Conservation (phyloP, 495 filamentous ascomycete species). For the Aspergillus egyptiacus region DNA sequence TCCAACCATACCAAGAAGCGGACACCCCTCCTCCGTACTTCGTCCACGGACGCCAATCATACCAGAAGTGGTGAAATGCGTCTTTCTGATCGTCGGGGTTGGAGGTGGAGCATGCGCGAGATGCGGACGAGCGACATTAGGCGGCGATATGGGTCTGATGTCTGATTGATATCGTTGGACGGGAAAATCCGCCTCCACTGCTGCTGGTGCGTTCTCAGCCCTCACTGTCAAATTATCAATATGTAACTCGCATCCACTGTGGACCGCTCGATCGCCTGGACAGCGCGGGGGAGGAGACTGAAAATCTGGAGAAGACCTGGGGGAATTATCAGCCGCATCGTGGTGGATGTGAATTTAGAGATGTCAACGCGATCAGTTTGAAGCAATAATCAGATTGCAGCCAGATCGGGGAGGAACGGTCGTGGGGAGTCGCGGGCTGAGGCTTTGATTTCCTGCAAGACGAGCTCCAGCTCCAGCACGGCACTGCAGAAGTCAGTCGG, state of each 20-base stretch:
- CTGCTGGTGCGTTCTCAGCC: slow-evolving; percentile 2
- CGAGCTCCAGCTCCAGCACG: too few species aligned
- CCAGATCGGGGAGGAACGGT: too few species aligned
- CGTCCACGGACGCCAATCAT: background rate
- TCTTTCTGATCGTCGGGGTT: background rate
- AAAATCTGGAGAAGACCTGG: slow-evolving; percentile 13
- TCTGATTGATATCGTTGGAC: slow-evolving; percentile 11
- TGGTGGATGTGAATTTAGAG: background rate
- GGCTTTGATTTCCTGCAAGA: too few species aligned
- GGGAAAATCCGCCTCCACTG: slow-evolving; percentile 5
- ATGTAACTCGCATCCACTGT: slow-evolving; percentile 8
- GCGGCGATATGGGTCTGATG: background rate
- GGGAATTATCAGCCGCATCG: slow-evolving; percentile 5
- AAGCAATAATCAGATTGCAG: too few species aligned
- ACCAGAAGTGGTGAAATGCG: background rate
- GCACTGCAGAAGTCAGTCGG: too few species aligned
- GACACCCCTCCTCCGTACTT: too few species aligned
- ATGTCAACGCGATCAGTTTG: background rate
- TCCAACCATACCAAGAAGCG: too few species aligned
- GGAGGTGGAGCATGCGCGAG: slow-evolving; percentile 7
- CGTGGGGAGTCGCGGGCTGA: too few species aligned
- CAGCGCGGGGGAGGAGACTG: slow-evolving; percentile 14
- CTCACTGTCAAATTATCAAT: too few species aligned
- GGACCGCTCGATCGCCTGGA: slow-evolving; percentile 16
- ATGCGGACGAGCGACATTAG: slow-evolving; percentile 2